Base-by-base conservation (phyloP, 441 rosid genomes). In the Adansonia madagascariensis region DNA sequence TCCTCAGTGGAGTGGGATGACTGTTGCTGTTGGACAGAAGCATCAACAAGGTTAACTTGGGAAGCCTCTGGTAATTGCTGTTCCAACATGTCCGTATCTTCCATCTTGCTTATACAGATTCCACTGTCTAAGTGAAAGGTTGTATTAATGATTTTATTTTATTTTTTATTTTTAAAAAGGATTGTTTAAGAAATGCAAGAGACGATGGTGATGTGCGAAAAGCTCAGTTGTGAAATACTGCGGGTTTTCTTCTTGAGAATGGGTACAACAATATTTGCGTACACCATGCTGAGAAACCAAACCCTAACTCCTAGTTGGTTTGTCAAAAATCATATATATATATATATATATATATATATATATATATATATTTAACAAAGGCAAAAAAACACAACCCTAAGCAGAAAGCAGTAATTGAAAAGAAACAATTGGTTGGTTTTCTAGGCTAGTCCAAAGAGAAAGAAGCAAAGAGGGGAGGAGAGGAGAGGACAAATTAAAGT, bases 1-100 rank as follows among this genome's bases (percentile, higher is more conserved):
- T 79, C 80, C 67, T 84, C 65, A 9, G 50, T 77, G 8, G 24
- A 75, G 10, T 27, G 71, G 68, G 79, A 22, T 39, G 85, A 70
- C 64, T 81, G 85, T 50, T 81, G 85, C 60, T 81, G 80, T 52
- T 80, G 79, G 72, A 71, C 79, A 60, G 72, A 80, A 14, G 84
- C 74, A 43, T 82, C 89, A 47, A 80, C 87, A 44, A 63, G 84
- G 55, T 63, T 73, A 52, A 59, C 71, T 56, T 78, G 84, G 10
- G 77, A 52, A 77, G 76, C 85, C 20, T 53, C 83, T 8, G 76
- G 74, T 76, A 84, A 52, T 47, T 85, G 88, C 60, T 80, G 85
- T 56, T 78, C 88, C 56, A 79, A 71, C 92, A 87, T 90, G 78
- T 88, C 91, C 0, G 85, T 74, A 62, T 86, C 91, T 79, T 76